Base-by-base conservation (phyloP, 2,329 filamentous ascomycete species). In the Coniochaeta pulveracea region DNA sequence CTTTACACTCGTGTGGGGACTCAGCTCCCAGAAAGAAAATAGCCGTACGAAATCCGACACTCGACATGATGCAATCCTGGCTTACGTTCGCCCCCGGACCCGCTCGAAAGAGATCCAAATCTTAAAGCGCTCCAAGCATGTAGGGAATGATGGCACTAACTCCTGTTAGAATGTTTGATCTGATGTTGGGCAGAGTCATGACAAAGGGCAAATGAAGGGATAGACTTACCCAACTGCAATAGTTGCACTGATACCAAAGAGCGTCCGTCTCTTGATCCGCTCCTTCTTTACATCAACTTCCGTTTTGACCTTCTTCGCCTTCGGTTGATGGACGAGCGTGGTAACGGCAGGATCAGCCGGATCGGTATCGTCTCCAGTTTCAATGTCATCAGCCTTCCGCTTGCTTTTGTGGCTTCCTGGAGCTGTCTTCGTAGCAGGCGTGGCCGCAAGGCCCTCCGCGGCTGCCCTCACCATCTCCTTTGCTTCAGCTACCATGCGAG, bases 191-290 rank as follows among this genome's bases (percentile, higher is more conserved):
- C n/a, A n/a, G n/a, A n/a, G n/a, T n/a, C n/a, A n/a, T n/a, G n/a
- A n/a, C n/a, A n/a, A n/a, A n/a, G n/a, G n/a, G n/a, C n/a, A n/a
- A 19, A 15, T n/a, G n/a, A 12, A n/a, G n/a, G n/a, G n/a, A n/a
- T n/a, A 14, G 19, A 80, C 86, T 64, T 73, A 96, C 91, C 88
- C 88, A 56, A 95, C 72, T 37, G 84, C 85, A 54, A 95, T 69
- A 29, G 85, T 91, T 37, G 85, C 85, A 41, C 80, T 84, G 34
- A 96, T 73, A 37, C 91, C 89, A 41, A 93, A 70, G 40, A 94
- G 64, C 29, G 91, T 85, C 51, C 86, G 76, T 57, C 79, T 85
- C 60, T 85, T 80, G 43, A 95, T 85, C 50, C 78, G 82, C 60
- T 93, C 81, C 61, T 85, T 88, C 56, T 80, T 80, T 44, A 93